A percentile compares a stretch with the other conserved stretches of the same genome.
Evolutionary conservation across 176 grass and related monocot species (phyloP).

Genomic region (Areca catechu): DNA sequence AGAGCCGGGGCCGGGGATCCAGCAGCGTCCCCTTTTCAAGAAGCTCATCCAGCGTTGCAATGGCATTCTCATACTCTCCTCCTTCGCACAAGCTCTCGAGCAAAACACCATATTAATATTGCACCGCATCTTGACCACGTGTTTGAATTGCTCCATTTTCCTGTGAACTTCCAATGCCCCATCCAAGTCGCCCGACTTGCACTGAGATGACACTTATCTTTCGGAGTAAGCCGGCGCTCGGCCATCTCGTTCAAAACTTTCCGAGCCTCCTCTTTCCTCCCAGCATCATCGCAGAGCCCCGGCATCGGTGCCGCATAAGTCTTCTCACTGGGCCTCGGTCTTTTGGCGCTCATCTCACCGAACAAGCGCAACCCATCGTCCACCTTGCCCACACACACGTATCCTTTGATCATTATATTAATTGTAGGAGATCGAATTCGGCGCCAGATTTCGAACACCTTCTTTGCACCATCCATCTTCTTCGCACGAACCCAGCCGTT

Average conservation of each 20-base stretch:
- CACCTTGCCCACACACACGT: conserved; percentile 34
- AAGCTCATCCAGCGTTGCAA: conserved; percentile 66
- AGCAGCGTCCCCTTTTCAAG: conserved; percentile 60
- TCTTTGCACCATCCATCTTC: conserved; percentile 66
- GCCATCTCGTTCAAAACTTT: conserved; percentile 67
- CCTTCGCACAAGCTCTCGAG: conserved; percentile 66
- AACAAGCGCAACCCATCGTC: conserved; percentile 58
- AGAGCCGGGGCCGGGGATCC: conserved; percentile 44
- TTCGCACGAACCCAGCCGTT: conserved; percentile 51
- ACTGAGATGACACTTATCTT: conserved; percentile 73
- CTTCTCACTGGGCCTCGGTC: conserved; percentile 68
- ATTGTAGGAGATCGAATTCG: conserved; percentile 65
- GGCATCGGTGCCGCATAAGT: conserved; percentile 85
- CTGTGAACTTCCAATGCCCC: conserved; percentile 66
- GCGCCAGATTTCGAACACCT: conserved; percentile 53
- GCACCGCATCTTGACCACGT: conserved; percentile 44
- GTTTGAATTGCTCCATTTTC: conserved; percentile 56
- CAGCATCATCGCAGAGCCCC: conserved; percentile 67
- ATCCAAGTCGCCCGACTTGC: conserved; percentile 60
- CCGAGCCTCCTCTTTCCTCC: conserved; percentile 37
- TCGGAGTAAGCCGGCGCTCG: conserved; percentile 51
- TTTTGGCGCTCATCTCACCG: conserved; percentile 60
- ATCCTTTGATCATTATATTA: conserved; percentile 95
- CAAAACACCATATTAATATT: conserved; percentile 74
- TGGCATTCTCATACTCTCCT: conserved; percentile 40